Evolutionary conservation across 2,329 filamentous ascomycete species (phyloP), one percentile per base, ranked within the genome.

Genomic region (Trichoderma harzianum): DNA sequence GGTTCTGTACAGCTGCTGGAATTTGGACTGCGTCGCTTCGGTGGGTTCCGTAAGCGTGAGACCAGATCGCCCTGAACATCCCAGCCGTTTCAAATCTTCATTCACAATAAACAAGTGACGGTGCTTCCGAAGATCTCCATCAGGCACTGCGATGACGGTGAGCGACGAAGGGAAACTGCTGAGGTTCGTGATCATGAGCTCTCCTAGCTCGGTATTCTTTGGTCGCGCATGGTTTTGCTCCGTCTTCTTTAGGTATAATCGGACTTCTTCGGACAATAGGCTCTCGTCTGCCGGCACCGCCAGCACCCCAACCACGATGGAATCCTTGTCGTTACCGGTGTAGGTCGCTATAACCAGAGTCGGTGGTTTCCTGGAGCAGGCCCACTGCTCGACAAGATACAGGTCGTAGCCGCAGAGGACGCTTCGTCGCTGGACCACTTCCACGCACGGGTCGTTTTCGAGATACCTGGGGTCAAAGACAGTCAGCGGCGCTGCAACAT

Each of bases 311-410:
- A 93, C 94, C 10, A 92, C 83, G n/a, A 97, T 90, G 0, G 86
- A 88, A 80, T 97, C 92, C 39, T 90, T 90, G 39, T 89, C 86
- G 77, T 98, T 94, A 69, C 95, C 96, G 0, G 95, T 98, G 78
- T 96, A 98, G 3, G 95, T 97, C 55, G 92, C 93, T 75, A 98
- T 97, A 64, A 97, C 89, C 74, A 97, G 93, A 18, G 95, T 98
- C 1, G 95, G 95, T 74, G 97, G 94, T 71, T 90, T 88, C 67
- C 96, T 90, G 14, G 95, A 98, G 81, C 95, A 98, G 7, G 94
- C 94, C 96, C 96, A 99, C 85, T 99, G 96, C 81, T 98, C 96
- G 75, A 98, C 94, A 18, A 98, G 84, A 81, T 98, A 98, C 73
- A 95, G 86, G 80, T 98, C 95, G 82, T 98, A 98, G 75, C 95